A percentile compares a stretch with the other conserved stretches of the same genome.
phyloP scores from a whole-genome alignment of 352 stramenopile genomes.

The Globisporangium abappressorium region DNA sequence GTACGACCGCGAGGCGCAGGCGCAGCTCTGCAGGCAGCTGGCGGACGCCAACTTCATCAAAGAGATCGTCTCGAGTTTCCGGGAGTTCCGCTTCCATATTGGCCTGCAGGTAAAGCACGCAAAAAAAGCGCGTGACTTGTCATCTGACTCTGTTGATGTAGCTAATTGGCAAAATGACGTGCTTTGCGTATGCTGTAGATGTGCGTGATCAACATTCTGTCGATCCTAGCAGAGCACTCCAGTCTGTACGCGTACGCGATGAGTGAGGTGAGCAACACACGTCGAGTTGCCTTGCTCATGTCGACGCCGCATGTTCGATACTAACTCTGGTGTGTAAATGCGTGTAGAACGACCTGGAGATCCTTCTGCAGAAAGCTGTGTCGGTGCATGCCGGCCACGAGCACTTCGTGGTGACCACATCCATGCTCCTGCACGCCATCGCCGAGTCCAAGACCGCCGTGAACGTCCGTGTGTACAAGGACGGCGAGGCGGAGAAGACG shows the following conservation, averaged over 20 bases:
- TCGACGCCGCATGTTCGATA: neutral
- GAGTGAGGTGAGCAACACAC: conserved; percentile 31
- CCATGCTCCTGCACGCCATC: conserved; percentile 40
- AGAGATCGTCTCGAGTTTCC: conserved; percentile 37
- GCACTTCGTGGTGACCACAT: conserved; percentile 36
- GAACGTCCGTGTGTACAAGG: conserved; percentile 38
- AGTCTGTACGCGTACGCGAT: conserved; percentile 58
- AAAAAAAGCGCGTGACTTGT: neutral
- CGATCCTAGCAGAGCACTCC: conserved; percentile 40
- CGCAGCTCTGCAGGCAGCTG: conserved; percentile 35
- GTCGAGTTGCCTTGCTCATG: neutral
- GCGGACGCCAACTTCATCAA: conserved; percentile 39
- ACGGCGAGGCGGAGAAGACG: conserved; percentile 29
- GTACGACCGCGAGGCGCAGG: conserved; percentile 20
- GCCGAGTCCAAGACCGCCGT: conserved; percentile 33
- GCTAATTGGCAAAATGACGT: neutral
- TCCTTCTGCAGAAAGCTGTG: conserved; percentile 48
- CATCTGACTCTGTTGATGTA: neutral
- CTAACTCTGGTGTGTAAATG: neutral
- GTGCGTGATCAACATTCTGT: conserved; percentile 42
- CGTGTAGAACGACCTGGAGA: conserved; percentile 26
- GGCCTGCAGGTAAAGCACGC: conserved; percentile 35
- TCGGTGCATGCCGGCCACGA: conserved; percentile 44
- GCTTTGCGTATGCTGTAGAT: conserved; percentile 20
- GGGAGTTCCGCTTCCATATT: conserved; percentile 68